Evolutionary conservation across 352 stramenopile species (phyloP).

Genomic region (Plasmopara viticola): DNA sequence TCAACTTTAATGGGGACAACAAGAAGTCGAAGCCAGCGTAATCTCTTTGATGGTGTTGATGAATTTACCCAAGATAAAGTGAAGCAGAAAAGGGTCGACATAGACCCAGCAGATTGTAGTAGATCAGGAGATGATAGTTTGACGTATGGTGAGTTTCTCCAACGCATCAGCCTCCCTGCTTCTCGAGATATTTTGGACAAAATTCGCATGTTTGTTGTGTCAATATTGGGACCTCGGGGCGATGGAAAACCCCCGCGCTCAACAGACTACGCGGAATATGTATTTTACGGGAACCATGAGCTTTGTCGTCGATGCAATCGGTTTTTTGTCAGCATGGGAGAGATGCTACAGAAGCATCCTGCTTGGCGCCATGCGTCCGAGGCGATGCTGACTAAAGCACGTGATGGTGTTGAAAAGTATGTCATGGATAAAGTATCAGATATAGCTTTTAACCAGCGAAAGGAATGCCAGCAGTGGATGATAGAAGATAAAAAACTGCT

Average conservation of each 20-base stretch:
- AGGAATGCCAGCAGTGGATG: slow-evolving; percentile 55
- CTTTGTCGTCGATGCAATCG: slow-evolving; percentile 54
- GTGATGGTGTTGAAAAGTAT: slow-evolving; percentile 88
- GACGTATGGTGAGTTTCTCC: slow-evolving; percentile 74
- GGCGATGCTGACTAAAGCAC: slow-evolving; percentile 46
- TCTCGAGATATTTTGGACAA: slow-evolving; percentile 68
- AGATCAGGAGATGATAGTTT: slow-evolving; percentile 38
- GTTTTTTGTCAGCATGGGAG: slow-evolving; percentile 74
- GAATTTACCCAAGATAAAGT: slow-evolving; percentile 22
- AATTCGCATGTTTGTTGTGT: slow-evolving; percentile 72
- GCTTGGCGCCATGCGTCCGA: slow-evolving; percentile 66
- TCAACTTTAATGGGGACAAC: slow-evolving; percentile 8
- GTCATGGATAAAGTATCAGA: slow-evolving; percentile 87
- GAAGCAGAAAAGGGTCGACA: slow-evolving; percentile 16
- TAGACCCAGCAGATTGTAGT: slow-evolving; percentile 18
- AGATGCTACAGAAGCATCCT: slow-evolving; percentile 44
- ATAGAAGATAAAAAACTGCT: slow-evolving; percentile 71
- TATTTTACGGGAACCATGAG: slow-evolving; percentile 73
- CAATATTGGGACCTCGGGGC: slow-evolving; percentile 67
- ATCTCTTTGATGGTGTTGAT: slow-evolving; percentile 58
- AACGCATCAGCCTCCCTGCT: slow-evolving; percentile 59
- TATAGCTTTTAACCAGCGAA: slow-evolving; percentile 68
- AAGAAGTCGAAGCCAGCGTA: slow-evolving; percentile 39
- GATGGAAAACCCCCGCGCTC: slow-evolving; percentile 60
- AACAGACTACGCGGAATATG: slow-evolving; percentile 71